Conservation (phyloP, 2,329 filamentous ascomycete genomes). For the Arthrinium phaeospermum region DNA sequence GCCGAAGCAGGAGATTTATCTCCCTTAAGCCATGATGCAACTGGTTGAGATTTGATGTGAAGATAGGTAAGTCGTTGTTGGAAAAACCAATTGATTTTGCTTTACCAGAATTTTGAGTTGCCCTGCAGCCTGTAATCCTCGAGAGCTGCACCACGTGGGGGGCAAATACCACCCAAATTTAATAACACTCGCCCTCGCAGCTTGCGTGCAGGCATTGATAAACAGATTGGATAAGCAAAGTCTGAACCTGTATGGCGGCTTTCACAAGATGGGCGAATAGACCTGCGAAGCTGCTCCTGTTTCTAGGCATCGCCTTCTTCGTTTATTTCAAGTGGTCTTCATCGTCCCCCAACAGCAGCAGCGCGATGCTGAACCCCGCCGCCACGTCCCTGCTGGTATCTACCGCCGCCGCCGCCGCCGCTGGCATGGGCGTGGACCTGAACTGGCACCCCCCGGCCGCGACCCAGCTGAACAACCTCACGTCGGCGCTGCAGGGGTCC, state of each 20-base stretch:
- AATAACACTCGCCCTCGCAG: not conserved
- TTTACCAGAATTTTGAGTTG: not conserved
- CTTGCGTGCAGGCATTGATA: not conserved
- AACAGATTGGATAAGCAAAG: not conserved
- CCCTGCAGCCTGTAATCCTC: not conserved
- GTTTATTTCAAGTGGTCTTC: not conserved
- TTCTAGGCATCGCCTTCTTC: not conserved
- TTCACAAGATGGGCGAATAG: not conserved
- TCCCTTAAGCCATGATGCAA: not conserved
- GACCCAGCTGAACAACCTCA: constrained; percentile 66
- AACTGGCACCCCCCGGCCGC: constrained; percentile 64
- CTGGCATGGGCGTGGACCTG: constrained; percentile 42
- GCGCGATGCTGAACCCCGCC: not conserved
- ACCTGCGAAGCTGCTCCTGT: not conserved
- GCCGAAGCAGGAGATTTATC: not conserved
- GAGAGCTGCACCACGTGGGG: constrained; percentile 9
- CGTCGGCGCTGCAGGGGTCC: constrained; percentile 58
- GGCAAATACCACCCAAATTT: not conserved
- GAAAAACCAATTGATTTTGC: not conserved
- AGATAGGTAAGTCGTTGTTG: not conserved
- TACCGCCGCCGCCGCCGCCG: not conserved
- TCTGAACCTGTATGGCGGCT: not conserved
- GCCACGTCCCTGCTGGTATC: not conserved
- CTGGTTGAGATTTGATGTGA: not conserved
- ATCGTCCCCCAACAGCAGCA: not conserved